Percentiles rank a stretch among this genome's conserved stretches.
These are phyloP conservation scores for Berberis thunbergii DNA, from an alignment of 164 flowering plant species.

Conservation along the genomic window DNA sequence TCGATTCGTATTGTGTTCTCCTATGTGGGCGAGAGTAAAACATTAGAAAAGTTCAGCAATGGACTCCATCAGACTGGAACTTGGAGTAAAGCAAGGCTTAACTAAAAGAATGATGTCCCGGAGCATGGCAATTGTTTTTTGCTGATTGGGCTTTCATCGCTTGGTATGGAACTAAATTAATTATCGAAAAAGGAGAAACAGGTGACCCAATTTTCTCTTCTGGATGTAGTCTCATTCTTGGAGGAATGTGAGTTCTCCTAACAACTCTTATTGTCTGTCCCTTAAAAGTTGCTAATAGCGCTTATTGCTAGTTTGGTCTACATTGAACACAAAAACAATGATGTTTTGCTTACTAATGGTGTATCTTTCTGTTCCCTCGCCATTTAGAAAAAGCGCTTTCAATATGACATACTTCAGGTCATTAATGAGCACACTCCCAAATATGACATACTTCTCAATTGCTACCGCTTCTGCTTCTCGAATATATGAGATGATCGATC, in stretches of 20 bases:
- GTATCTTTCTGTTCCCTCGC: background rate
- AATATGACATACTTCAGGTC: conserved; percentile 15
- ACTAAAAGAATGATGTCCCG: conserved; percentile 32
- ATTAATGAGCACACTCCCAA: conserved; percentile 21
- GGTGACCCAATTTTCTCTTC: conserved; percentile 28
- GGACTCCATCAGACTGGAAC: conserved; percentile 21
- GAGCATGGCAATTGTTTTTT: conserved; percentile 24
- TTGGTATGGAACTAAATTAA: conserved; percentile 27
- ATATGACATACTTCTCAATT: conserved; percentile 26
- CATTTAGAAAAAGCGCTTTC: background rate
- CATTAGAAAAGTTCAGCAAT: conserved; percentile 13
- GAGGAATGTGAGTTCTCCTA: conserved; percentile 27
- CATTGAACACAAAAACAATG: too few relatives aligned
- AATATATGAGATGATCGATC: conserved; percentile 22
- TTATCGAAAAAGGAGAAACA: conserved; percentile 16
- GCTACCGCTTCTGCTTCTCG: conserved; percentile 26
- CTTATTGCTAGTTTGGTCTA: too few relatives aligned
- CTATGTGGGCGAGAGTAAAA: conserved; percentile 25
- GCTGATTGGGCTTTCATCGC: conserved; percentile 26
- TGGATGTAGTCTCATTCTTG: conserved; percentile 16
- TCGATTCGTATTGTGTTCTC: conserved; percentile 43
- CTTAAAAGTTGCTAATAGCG: background rate
- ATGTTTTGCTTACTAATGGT: too few relatives aligned
- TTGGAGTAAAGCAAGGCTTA: conserved; percentile 31
- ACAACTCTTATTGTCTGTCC: too few relatives aligned